A percentile compares a stretch with the other conserved stretches of the same genome.
phyloP scores from a whole-genome alignment of 495 filamentous ascomycete species.

The Massariosphaeria phaeospora region DNA sequence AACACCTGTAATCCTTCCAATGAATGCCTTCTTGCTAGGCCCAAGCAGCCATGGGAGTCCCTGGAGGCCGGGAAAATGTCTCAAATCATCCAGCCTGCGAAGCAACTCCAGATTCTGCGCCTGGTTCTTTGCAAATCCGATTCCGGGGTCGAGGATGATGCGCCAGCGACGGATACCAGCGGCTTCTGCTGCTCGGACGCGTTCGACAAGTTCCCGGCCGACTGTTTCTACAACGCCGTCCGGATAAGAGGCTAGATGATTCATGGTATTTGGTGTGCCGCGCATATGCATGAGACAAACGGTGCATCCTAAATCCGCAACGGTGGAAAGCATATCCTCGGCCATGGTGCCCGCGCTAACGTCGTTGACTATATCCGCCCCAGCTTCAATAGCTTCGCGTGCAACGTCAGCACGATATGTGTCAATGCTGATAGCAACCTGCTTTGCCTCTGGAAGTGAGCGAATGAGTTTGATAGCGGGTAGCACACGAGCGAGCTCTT shows the following conservation, averaged over 20 bases:
- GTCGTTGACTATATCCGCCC: conserved; percentile 94
- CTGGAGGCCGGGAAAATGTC: conserved; percentile 57
- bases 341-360: conserved; percentile 80
- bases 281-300: conserved; percentile 95
- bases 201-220: conserved; percentile 59
- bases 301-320: conserved; percentile 72
- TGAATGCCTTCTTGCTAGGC: conserved; percentile 83
- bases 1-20: conserved; percentile 77
- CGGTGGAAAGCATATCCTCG: conserved; percentile 72
- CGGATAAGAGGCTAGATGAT: conserved; percentile 58
- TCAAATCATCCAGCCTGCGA: conserved; percentile 57
- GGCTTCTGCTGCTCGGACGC: conserved; percentile 70
- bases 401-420: conserved; percentile 88
- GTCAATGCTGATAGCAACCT: conserved; percentile 76
- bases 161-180: conserved; percentile 88
- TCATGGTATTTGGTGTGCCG: conserved; percentile 83
- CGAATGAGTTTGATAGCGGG: conserved; percentile 73
- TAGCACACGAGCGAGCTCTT: conserved; percentile 73
- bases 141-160: conserved; percentile 87
- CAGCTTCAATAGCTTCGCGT: conserved; percentile 69
- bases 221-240: conserved; percentile 67
- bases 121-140: conserved; percentile 85
- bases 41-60: conserved; percentile 87
- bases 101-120: conserved; percentile 78
- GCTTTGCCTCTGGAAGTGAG: conserved; percentile 54